Percentiles rank a stretch among this genome's conserved stretches.
Conservation (phyloP, 805 yeast genomes). For the Cyberlindnera xylosilytica region DNA sequence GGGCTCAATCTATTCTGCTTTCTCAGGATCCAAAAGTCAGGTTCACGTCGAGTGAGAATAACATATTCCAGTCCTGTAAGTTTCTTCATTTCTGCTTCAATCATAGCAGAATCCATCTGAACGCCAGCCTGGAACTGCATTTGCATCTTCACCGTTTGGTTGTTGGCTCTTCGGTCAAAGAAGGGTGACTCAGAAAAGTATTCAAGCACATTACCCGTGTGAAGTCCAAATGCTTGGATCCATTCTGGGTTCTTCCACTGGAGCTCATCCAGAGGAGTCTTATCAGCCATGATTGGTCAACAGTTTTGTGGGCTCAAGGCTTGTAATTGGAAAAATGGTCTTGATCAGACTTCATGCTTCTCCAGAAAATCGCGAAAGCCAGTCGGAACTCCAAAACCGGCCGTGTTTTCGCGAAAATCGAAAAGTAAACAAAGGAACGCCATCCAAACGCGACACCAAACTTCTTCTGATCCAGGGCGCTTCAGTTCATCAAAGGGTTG, state of each 20-base stretch:
- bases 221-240: conserved; percentile 84
- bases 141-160: conserved; percentile 95
- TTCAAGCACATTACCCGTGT: conserved; percentile 87
- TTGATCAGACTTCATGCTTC: neutral
- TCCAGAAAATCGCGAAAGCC: neutral
- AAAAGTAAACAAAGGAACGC: conserved; percentile 6
- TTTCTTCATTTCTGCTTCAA: conserved; percentile 60
- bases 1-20: conserved; percentile 69
- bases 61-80: conserved; percentile 88
- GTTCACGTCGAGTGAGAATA: conserved; percentile 72
- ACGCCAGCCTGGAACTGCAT: conserved; percentile 68
- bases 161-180: conserved; percentile 89
- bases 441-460: conserved; percentile 5
- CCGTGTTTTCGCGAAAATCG: neutral
- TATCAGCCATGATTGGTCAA: conserved; percentile 20
- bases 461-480: too few species aligned
- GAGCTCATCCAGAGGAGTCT: conserved; percentile 67
- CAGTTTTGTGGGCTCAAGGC: too few species aligned
- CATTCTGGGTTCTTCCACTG: conserved; percentile 99
- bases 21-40: conserved; percentile 88
- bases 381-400: too few species aligned
- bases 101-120: conserved; percentile 31
- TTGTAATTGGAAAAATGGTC: neutral
- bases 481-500: too few species aligned
- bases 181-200: conserved; percentile 94